A percentile compares a stretch with the other conserved stretches of the same genome.
Conservation (phyloP, 306 rosid genomes). For the Prunus davidiana region DNA sequence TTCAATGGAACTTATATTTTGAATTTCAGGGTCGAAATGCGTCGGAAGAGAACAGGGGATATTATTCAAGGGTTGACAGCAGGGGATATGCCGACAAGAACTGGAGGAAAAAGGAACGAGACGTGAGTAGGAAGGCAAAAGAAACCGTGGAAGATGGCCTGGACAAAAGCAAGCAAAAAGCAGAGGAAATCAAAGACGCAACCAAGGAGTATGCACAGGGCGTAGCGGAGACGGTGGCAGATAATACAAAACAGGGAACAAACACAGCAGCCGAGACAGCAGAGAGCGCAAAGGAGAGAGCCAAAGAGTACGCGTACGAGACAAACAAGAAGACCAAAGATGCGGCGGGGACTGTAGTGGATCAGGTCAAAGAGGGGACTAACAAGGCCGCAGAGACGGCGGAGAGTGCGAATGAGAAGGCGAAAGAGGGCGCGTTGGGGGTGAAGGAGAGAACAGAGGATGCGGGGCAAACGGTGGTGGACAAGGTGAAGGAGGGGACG, state of each 20-base stretch:
- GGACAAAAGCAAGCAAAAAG: conserved; percentile 21
- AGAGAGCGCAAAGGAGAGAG: conserved; percentile 21
- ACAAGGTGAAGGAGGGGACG: conserved; percentile 16
- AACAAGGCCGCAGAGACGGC: conserved; percentile 14
- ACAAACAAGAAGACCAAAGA: conserved; percentile 15
- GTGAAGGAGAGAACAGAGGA: conserved; percentile 30
- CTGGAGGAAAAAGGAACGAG: conserved; percentile 15
- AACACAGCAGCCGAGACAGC: conserved; percentile 3
- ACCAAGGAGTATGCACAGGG: conserved; percentile 20
- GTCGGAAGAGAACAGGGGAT: conserved; percentile 23
- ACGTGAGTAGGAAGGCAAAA: conserved; percentile 21
- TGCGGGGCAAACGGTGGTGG: conserved; percentile 9
- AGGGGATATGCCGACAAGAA: conserved; percentile 20
- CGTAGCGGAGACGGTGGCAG: conserved; percentile 4
- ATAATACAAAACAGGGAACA: conserved; percentile 22
- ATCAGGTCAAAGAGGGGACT: conserved; percentile 23
- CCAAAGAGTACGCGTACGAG: conserved; percentile 19
- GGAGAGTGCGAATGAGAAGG: conserved; percentile 35
- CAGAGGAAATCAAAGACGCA: conserved; percentile 20
- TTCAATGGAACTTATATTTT: not conserved
- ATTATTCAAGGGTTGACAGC: too few relatives aligned
- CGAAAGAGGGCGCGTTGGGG: conserved; percentile 30
- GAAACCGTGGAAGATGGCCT: conserved; percentile 24
- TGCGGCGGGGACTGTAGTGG: conserved; percentile 9
- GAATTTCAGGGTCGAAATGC: conserved; percentile 44